phyloP scores from a whole-genome alignment of 2,329 filamentous ascomycete genomes.

The Penicillium concentricum region DNA sequence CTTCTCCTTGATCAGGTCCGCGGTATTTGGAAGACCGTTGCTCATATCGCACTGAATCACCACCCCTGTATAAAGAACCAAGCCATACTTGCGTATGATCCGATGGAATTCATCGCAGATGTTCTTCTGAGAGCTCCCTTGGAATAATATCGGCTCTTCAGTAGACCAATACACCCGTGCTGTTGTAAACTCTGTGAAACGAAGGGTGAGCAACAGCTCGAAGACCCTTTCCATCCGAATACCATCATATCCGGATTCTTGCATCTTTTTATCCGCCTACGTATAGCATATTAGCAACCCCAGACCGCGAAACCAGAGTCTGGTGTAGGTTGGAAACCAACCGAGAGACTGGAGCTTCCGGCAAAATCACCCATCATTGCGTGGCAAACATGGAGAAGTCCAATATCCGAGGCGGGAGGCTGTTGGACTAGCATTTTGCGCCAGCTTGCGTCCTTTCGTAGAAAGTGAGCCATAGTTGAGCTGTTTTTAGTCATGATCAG shows the following conservation, averaged over 20 bases:
- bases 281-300: neutral
- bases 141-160: neutral
- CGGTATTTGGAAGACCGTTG: neutral
- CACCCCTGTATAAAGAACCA: neutral
- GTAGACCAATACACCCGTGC: neutral
- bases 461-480: neutral
- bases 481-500: neutral
- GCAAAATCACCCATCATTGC: neutral
- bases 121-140: neutral
- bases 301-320: neutral
- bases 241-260: neutral
- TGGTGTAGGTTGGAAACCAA: neutral
- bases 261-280: neutral
- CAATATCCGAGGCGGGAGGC: neutral
- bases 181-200: neutral
- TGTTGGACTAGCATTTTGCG: slow-evolving; percentile 13
- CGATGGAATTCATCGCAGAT: neutral
- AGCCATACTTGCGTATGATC: neutral
- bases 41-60: neutral
- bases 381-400: neutral
- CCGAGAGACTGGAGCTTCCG: neutral
- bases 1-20: neutral
- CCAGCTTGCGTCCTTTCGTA: slow-evolving; percentile 6
- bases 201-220: neutral
- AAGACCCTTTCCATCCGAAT: neutral